Evolutionary conservation across 2,329 filamentous ascomycete genomes (phyloP).

Genomic region (Paramyrothecium sp.): DNA sequence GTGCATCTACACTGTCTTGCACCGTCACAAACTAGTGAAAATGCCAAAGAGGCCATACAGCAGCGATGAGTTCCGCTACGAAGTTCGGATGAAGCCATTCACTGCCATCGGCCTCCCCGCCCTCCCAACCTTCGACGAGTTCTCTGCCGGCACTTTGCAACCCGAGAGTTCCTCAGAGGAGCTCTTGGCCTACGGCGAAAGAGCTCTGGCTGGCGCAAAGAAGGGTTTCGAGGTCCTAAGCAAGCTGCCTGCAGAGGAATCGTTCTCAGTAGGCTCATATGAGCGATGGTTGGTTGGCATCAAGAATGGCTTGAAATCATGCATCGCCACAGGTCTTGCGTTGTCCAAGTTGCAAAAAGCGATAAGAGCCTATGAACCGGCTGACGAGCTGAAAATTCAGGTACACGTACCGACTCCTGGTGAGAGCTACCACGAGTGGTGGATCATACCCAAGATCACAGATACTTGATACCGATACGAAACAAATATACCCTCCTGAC

Average conservation of each 20-base stretch:
- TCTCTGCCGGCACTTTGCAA: slow-evolving; percentile 42
- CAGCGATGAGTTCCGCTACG: slow-evolving; percentile 68
- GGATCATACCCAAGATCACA: slow-evolving; percentile 57
- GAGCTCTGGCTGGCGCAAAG: slow-evolving; percentile 45
- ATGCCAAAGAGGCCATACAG: slow-evolving; percentile 61
- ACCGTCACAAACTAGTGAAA: slow-evolving; percentile 55
- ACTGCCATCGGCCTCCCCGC: slow-evolving; percentile 65
- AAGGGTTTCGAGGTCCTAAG: slow-evolving; percentile 56
- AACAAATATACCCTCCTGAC: not conserved
- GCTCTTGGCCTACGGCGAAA: slow-evolving; percentile 45
- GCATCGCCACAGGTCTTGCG: slow-evolving; percentile 67
- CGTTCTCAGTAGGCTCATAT: slow-evolving; percentile 56
- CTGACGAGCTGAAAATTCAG: slow-evolving; percentile 36
- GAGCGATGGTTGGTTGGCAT: slow-evolving; percentile 60
- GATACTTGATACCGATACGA: slow-evolving; percentile 5
- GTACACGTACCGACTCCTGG: slow-evolving; percentile 52
- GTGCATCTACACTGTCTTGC: slow-evolving; percentile 65
- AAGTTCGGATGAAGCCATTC: slow-evolving; percentile 86
- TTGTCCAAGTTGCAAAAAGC: slow-evolving; percentile 60
- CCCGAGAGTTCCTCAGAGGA: slow-evolving; percentile 33
- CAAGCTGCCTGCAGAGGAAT: slow-evolving; percentile 48
- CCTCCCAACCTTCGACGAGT: slow-evolving; percentile 64
- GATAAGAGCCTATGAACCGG: slow-evolving; percentile 33
- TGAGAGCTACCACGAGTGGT: slow-evolving; percentile 62
- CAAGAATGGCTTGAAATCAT: slow-evolving; percentile 64